phyloP scores from a whole-genome alignment of 192 early-diverging fungal genomes.

The Chytriomyces hyalinus region DNA sequence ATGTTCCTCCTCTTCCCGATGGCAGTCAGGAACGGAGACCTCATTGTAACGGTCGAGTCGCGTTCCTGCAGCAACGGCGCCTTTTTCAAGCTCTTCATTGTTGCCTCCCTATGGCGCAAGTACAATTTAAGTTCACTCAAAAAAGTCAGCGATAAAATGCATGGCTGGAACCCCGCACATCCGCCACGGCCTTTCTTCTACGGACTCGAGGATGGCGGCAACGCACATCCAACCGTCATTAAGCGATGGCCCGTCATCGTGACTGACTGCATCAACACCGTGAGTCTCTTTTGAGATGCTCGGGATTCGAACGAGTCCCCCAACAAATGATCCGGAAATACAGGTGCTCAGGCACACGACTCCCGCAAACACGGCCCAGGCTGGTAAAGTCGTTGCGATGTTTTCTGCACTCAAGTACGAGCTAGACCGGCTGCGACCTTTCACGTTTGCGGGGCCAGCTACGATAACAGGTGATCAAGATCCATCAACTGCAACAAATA shows the following conservation, averaged over 20 bases:
- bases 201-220: conserved; percentile 5
- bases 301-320: not conserved
- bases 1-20: conserved; percentile 9
- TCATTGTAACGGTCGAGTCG: not conserved
- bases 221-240: conserved; percentile 25
- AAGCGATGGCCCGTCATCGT: conserved; percentile 27
- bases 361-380: not conserved
- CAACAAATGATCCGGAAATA: not conserved
- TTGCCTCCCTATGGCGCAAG: not conserved
- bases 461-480: not conserved
- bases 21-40: conserved; percentile 4
- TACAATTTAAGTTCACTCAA: too few relatives aligned
- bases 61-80: not conserved
- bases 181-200: conserved; percentile 22
- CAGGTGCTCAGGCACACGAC: not conserved
- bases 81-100: conserved; percentile 17
- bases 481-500: not conserved
- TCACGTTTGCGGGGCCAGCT: not conserved
- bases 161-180: not conserved
- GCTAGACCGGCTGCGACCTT: conserved; percentile 4
- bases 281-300: not conserved
- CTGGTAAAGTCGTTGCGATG: not conserved
- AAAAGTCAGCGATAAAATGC: too few relatives aligned
- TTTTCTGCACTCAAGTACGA: conserved; percentile 31
- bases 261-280: conserved; percentile 19